Percentiles rank a stretch among this genome's conserved stretches.
Evolutionary conservation across 2,329 filamentous ascomycete species (phyloP).

Genomic region (Hymenoscyphus repandus): DNA sequence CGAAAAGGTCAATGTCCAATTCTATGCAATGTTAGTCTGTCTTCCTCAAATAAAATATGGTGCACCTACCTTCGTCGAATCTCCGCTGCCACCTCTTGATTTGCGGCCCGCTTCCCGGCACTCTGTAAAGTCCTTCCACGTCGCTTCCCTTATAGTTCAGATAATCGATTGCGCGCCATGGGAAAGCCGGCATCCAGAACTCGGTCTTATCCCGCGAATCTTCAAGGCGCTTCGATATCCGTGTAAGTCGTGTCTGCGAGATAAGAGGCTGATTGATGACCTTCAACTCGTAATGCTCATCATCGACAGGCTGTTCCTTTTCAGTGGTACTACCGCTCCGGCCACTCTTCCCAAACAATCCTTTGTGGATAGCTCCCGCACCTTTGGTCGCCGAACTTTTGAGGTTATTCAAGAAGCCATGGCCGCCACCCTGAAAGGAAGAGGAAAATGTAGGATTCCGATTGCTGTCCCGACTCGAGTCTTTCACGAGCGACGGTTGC

Average conservation of each 20-base stretch:
- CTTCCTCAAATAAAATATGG: not conserved
- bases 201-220: constrained; percentile 92
- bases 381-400: constrained; percentile 68
- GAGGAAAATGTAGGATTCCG: constrained; percentile 40
- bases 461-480: constrained; percentile 27
- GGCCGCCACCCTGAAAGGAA: constrained; percentile 54
- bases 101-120: constrained; percentile 84
- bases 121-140: constrained; percentile 87
- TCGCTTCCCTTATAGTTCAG: constrained; percentile 92
- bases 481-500: constrained; percentile 22
- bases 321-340: constrained; percentile 66
- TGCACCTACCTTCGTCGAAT: constrained; percentile 70
- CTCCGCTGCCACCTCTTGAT: constrained; percentile 90
- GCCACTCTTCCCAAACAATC: constrained; percentile 72
- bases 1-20: constrained; percentile 83
- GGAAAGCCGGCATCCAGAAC: constrained; percentile 97
- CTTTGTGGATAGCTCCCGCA: constrained; percentile 76
- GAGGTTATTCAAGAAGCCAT: constrained; percentile 66
- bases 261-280: constrained; percentile 82
- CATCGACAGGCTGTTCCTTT: constrained; percentile 61
- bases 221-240: constrained; percentile 85
- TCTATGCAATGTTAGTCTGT: constrained; percentile 44
- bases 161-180: constrained; percentile 94
- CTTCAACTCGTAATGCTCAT: constrained; percentile 78
- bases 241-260: constrained; percentile 83